These are phyloP conservation scores for Talaromyces islandicus DNA, from an alignment of 2,329 filamentous ascomycete species.

Conservation along the genomic window DNA sequence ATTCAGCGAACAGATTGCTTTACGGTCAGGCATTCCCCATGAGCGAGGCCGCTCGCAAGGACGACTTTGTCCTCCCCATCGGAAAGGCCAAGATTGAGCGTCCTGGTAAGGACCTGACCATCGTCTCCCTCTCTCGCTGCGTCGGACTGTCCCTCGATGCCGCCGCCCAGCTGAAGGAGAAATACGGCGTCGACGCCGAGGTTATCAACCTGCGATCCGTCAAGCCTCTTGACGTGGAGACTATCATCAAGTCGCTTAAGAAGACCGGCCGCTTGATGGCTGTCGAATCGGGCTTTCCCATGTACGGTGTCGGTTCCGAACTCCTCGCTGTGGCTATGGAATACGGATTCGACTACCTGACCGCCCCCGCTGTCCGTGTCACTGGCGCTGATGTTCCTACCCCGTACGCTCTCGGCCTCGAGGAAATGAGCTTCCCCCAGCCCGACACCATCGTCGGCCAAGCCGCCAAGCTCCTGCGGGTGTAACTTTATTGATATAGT, in stretches of 20 bases:
- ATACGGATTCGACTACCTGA: slow-evolving; percentile 96
- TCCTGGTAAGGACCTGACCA: slow-evolving; percentile 88
- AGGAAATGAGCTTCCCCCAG: slow-evolving; percentile 92
- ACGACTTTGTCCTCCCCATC: slow-evolving; percentile 94
- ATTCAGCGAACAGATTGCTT: slow-evolving; percentile 53
- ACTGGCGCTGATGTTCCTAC: slow-evolving; percentile 97
- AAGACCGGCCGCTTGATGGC: slow-evolving; percentile 90
- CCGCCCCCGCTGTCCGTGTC: slow-evolving; percentile 86
- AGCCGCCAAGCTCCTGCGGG: slow-evolving; percentile 78
- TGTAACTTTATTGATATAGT: slow-evolving; percentile 46
- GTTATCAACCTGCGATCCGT: slow-evolving; percentile 97
- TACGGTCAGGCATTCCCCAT: slow-evolving; percentile 96
- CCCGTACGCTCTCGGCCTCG: slow-evolving; percentile 85
- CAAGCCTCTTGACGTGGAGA: slow-evolving; percentile 92
- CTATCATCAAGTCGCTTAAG: slow-evolving; percentile 96
- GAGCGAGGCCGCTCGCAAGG: slow-evolving; percentile 92
- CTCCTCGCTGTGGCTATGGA: slow-evolving; percentile 94
- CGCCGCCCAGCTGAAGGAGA: slow-evolving; percentile 87
- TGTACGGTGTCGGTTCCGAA: slow-evolving; percentile 87
- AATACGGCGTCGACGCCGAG: slow-evolving; percentile 92
- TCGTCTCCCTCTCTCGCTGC: slow-evolving; percentile 89
- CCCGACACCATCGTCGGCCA: slow-evolving; percentile 83
- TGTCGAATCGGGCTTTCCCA: slow-evolving; percentile 93
- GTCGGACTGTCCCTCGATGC: slow-evolving; percentile 87
- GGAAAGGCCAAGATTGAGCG: slow-evolving; percentile 99